Evolutionary conservation across 1,139 yeast species (phyloP).

Genomic region (Chernovozyma aurita): DNA sequence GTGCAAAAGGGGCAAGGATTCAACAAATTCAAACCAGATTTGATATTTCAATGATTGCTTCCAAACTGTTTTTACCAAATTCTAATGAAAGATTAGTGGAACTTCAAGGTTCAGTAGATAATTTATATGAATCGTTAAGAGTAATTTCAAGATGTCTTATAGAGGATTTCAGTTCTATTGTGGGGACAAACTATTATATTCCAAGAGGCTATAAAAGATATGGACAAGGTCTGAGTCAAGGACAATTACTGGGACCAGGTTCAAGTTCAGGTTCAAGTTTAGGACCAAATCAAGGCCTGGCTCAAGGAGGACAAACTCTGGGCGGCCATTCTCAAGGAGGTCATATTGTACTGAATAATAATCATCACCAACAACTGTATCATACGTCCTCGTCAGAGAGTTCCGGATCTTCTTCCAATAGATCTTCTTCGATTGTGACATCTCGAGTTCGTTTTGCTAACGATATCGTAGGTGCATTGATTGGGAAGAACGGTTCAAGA

Average conservation of each 20-base stretch:
- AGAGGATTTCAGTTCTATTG: conserved; percentile 65
- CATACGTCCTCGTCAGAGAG: neutral
- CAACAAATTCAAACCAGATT: conserved; percentile 71
- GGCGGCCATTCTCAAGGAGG: too few species aligned
- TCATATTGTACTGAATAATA: conserved; percentile 4
- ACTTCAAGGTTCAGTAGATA: conserved; percentile 73
- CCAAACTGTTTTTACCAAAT: conserved; percentile 78
- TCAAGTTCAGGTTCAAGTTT: neutral
- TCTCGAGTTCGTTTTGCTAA: conserved; percentile 59
- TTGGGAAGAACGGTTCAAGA: conserved; percentile 83
- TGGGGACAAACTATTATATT: conserved; percentile 60
- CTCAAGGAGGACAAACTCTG: too few species aligned
- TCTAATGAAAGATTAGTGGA: conserved; percentile 88
- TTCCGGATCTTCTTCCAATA: neutral
- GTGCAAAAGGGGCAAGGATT: conserved; percentile 78
- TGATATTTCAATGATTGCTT: conserved; percentile 79
- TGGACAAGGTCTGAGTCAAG: conserved; percentile 3
- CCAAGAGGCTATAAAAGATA: conserved; percentile 39
- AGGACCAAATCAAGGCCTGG: neutral
- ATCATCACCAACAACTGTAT: conserved; percentile 4
- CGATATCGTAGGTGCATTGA: conserved; percentile 85
- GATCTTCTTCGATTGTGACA: neutral
- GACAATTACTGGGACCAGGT: neutral
- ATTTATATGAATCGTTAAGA: conserved; percentile 55
- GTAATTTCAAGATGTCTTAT: conserved; percentile 69